Percentiles rank a stretch among this genome's conserved stretches.
phyloP scores from a whole-genome alignment of 441 rosid species.

The Pelargonium myrrhifolium region DNA sequence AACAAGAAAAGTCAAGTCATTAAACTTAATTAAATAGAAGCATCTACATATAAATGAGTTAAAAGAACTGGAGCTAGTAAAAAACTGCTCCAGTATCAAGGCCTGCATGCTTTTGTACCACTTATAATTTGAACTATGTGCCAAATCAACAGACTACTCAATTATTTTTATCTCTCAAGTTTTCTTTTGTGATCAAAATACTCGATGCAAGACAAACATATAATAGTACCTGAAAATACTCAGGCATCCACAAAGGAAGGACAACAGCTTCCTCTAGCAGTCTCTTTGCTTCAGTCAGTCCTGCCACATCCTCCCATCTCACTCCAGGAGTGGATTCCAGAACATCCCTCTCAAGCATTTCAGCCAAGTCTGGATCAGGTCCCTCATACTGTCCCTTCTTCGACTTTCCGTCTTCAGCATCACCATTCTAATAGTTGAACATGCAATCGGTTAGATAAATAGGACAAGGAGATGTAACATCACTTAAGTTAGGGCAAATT shows the following conservation, averaged over 20 bases:
- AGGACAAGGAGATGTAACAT: slow-evolving; percentile 8
- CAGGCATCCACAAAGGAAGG: slow-evolving; percentile 99
- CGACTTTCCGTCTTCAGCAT: slow-evolving; percentile 81
- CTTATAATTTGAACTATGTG: not conserved
- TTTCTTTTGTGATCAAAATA: not conserved
- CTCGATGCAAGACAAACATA: slow-evolving; percentile 15
- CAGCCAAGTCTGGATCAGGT: slow-evolving; percentile 95
- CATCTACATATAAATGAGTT: no score
- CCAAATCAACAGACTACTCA: not conserved
- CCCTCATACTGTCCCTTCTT: slow-evolving; percentile 84
- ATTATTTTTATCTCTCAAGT: not conserved
- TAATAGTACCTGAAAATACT: slow-evolving; percentile 83
- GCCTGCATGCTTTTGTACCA: not conserved
- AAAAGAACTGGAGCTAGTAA: not conserved
- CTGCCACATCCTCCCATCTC: slow-evolving; percentile 99
- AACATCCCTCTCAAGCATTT: slow-evolving; percentile 98
- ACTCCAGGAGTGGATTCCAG: slow-evolving; percentile 94
- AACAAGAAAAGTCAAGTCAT: no score
- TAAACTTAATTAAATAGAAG: no score
- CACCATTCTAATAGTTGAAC: slow-evolving; percentile 58
- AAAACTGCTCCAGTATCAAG: not conserved
- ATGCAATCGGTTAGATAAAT: slow-evolving; percentile 12
- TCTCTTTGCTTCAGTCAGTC: slow-evolving; percentile 94
- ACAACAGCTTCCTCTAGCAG: slow-evolving; percentile 98
- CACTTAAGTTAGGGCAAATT: not conserved